Evolutionary conservation across 176 grass and related monocot species (phyloP), one percentile per base, ranked within the genome.

Genomic region (Phoenix dactylifera): DNA sequence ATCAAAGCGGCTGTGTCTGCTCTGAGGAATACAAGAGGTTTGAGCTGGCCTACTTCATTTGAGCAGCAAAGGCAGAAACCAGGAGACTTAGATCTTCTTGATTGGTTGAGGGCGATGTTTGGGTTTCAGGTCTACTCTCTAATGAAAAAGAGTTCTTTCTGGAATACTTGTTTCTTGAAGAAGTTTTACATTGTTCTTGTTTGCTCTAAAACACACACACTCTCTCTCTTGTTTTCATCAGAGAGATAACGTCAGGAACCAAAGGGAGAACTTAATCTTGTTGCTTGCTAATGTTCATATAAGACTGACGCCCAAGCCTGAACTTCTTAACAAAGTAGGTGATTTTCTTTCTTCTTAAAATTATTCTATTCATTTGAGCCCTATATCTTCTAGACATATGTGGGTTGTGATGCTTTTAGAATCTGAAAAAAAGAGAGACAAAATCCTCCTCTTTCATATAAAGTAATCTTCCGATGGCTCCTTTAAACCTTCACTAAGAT

Each of bases 41-140:
- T 97, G 80, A 85, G 56, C 57, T 90, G 92, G 92, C 87, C 92
- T 15, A 57, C 77, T 65, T 52, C 80, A 24, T 86, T 87, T 3
- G 83, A 91, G 63, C 77, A 82, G 9, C 80, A 96, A 78, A 87
- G 76, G 55, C 87, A 97, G 68, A 97, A 90, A 32, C 68, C 82
- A 25, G 80, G 75, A 19, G 87, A 88, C 15, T 78, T 87, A 54
- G 92, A 97, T 82, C 74, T 90, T 75, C 66, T 97, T 25, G 92
- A 97, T 79, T 97, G 92, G 92, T 74, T 97, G 63, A 90, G 87
- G 66, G 69, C 80, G 61, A 90, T 90, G 87, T 97, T 97, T 80
- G 92, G 92, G 26, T 97, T 97, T 85, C 92, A 97, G 87, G 92
- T 97, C 17, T 54, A 55, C 61, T 69, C 24, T 28, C 57, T 52